Conservation (phyloP, 2,329 filamentous ascomycete genomes). For the Stenocarpella maydis region DNA sequence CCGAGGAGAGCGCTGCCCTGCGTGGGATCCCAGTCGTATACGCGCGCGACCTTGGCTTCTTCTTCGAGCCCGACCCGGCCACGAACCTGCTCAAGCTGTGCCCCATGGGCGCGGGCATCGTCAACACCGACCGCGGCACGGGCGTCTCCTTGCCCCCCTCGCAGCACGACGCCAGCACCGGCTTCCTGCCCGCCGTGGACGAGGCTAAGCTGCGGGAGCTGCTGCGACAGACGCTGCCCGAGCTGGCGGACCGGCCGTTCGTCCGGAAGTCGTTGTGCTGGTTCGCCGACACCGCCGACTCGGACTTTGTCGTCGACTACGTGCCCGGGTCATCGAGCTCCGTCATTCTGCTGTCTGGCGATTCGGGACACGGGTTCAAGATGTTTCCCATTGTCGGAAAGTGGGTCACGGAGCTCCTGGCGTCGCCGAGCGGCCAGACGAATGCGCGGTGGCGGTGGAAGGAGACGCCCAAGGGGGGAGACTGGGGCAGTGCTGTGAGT, state of each 20-base stretch:
- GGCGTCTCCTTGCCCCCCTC: conserved; percentile 51
- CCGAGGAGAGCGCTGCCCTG: conserved; percentile 60
- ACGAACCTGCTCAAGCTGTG: conserved; percentile 68
- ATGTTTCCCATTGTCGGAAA: conserved; percentile 67
- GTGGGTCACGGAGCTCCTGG: conserved; percentile 60
- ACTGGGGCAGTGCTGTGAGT: conserved; percentile 44
- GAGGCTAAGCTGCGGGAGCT: conserved; percentile 60
- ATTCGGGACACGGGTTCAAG: conserved; percentile 70
- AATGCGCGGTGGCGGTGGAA: conserved; percentile 63
- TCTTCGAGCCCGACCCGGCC: conserved; percentile 69
- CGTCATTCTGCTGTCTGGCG: conserved; percentile 59
- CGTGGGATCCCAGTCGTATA: conserved; percentile 68
- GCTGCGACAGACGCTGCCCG: conserved; percentile 60
- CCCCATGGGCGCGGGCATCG: conserved; percentile 65
- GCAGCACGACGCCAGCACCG: conserved; percentile 43
- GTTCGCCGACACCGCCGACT: conserved; percentile 68
- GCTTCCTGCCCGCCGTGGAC: conserved; percentile 62
- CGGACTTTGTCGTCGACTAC: conserved; percentile 67
- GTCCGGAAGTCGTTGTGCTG: conserved; percentile 67
- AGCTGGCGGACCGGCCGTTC: conserved; percentile 62
- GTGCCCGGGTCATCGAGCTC: conserved; percentile 60
- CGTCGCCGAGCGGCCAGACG: conserved; percentile 50
- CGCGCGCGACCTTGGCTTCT: conserved; percentile 68
- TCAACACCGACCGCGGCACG: conserved; percentile 47
- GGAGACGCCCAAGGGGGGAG: conserved; percentile 35